Evolutionary conservation across 169 alveolate genomes (phyloP).

Genomic region (Fabrea salina): DNA sequence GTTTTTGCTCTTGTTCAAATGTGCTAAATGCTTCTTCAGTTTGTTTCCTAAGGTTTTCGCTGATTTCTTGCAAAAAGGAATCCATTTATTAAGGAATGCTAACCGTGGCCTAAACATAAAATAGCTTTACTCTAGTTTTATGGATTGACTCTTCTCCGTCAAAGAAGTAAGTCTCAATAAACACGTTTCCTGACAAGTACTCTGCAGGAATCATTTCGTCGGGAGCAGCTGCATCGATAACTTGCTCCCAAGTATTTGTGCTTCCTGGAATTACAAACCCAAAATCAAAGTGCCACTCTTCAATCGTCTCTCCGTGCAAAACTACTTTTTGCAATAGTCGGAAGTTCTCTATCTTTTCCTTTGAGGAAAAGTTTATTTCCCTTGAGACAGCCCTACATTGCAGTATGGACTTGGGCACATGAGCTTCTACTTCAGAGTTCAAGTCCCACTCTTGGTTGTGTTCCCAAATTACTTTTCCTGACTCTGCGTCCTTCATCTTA

Average conservation of each 20-base stretch:
- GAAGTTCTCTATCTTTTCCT: slow-evolving; percentile 45
- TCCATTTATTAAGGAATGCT: too few relatives aligned
- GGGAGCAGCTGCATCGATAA: slow-evolving; percentile 60
- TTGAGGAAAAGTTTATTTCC: slow-evolving; percentile 60
- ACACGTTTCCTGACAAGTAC: slow-evolving; percentile 58
- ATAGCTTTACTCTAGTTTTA: slow-evolving; percentile 41
- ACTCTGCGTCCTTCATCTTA: slow-evolving; percentile 57
- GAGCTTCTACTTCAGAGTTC: slow-evolving; percentile 41
- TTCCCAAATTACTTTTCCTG: slow-evolving; percentile 59
- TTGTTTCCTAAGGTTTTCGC: too few relatives aligned
- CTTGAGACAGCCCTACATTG: slow-evolving; percentile 49
- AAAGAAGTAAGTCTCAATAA: slow-evolving; percentile 55
- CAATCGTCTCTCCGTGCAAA: slow-evolving; percentile 47
- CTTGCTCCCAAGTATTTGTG: slow-evolving; percentile 70
- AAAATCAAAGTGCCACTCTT: slow-evolving; percentile 58
- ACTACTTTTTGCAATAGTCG: slow-evolving; percentile 49
- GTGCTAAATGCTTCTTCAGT: too few relatives aligned
- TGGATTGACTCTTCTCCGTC: slow-evolving; percentile 36
- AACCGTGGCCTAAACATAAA: too few relatives aligned
- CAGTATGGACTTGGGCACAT: slow-evolving; percentile 56
- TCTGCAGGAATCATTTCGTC: slow-evolving; percentile 68
- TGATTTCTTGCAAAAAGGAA: too few relatives aligned
- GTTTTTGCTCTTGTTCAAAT: too few relatives aligned
- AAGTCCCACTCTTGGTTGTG: slow-evolving; percentile 34
- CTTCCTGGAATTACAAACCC: slow-evolving; percentile 77